A percentile compares a stretch with the other conserved stretches of the same genome.
These are phyloP conservation scores for Tylopilus sp. DNA, from an alignment of 1,284 basidiomycete genomes.

Conservation along the genomic window DNA sequence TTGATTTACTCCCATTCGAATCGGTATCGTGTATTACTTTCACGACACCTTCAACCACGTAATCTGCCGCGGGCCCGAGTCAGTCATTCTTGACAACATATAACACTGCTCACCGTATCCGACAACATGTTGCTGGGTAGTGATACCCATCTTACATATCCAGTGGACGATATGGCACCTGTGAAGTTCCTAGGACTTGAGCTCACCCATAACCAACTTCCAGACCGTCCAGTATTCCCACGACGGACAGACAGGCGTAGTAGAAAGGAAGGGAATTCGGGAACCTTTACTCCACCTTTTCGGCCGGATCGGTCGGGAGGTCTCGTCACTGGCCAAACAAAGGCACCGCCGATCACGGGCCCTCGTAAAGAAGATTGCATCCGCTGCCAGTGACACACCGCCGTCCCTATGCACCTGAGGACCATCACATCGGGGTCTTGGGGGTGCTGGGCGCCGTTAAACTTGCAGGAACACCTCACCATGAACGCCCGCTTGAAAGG, in stretches of 20 bases:
- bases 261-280: conserved; percentile 7
- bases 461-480: background rate
- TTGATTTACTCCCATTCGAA: conserved; percentile 9
- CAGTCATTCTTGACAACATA: background rate
- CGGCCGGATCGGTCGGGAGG: conserved; percentile 43
- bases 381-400: no score
- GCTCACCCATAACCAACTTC: no score
- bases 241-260: conserved; percentile 4
- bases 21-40: background rate
- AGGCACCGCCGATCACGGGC: conserved; percentile 54
- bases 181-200: no score
- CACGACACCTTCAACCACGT: conserved; percentile 3
- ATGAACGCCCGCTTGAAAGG: background rate
- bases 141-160: no score
- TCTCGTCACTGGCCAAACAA: conserved; percentile 47
- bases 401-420: background rate
- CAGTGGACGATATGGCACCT: no score
- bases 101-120: no score
- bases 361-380: conserved; percentile 17
- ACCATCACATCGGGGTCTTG: background rate
- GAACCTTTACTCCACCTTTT: conserved; percentile 29
- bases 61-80: background rate
- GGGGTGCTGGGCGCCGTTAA: background rate
- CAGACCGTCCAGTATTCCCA: background rate
- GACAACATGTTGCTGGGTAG: background rate